Evolutionary conservation across 169 alveolate species (phyloP), one percentile per base, ranked within the genome.

Genomic region (Plasmodium adleri): DNA sequence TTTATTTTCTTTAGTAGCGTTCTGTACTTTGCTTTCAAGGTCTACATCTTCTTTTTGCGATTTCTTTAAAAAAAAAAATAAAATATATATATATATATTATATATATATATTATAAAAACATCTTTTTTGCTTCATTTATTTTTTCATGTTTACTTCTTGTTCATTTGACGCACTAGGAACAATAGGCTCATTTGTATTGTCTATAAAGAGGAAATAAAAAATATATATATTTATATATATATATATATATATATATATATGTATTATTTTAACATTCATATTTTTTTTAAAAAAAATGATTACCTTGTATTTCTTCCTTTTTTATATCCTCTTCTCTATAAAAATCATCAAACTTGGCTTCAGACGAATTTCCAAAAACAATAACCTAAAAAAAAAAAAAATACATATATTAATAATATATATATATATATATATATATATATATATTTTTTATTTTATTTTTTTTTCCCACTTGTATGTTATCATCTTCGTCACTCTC

Each of bases 401-500:
- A 15, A 60, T n/a, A 68, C 1, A 54, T n/a, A 75, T 22, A 54
- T 54, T 32, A 32, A 3, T 3, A 32, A 32, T 20, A 62, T 20
- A 62, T 7, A 26, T 7, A 6, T 20, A 8, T 66, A 66, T 28
- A 28, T 43, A 66, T 5, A 66, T 28, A 39, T 28, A 26, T 66
- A 66, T 1, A 24, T 28, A 26, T 66, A 66, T 1, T 6, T 6
- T 32, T 32, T 32, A 32, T 32, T 32, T 32, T 20, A 20, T 20
- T 32, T 32, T 32, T 32, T 32, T 5, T n/a, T 43, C 78, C 26
- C 15, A 76, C 89, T 68, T 76, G 89, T 43, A 67, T 20, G 24
- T 83, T 70, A 20, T 83, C 91, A 3, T 83, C 91, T 7, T 83
- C 91, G 26, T 83, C 85, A 26, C 72, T 83, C 32, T 83, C 91